These are phyloP conservation scores for Piloderma croceum DNA, from an alignment of 768 basidiomycete genomes.

Conservation along the genomic window DNA sequence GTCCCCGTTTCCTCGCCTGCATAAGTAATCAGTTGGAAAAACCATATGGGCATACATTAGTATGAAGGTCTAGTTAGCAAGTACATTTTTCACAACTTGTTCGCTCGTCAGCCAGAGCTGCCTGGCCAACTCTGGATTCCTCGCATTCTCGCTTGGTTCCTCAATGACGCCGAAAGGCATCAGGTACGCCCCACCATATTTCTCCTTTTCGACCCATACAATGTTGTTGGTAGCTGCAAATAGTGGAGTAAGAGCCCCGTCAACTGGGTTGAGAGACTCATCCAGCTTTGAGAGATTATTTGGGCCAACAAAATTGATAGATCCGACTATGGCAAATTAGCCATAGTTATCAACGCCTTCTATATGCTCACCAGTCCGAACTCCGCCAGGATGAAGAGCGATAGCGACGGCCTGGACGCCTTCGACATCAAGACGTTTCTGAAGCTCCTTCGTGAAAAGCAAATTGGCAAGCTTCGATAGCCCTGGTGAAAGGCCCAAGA, in stretches of 20 bases:
- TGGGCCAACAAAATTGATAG: too few species aligned
- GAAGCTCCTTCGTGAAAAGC: slow-evolving; percentile 46
- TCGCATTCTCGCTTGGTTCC: slow-evolving; percentile 3
- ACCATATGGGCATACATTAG: too few species aligned
- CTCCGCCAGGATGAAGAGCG: slow-evolving; percentile 37
- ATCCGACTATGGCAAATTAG: too few species aligned
- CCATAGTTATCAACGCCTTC: too few species aligned
- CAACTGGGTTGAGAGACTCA: too few species aligned
- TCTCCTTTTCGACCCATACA: slow-evolving; percentile 12
- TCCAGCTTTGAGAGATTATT: too few species aligned
- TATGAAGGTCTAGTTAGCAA: too few species aligned
- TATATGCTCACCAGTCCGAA: slow-evolving; percentile 33
- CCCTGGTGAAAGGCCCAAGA: slow-evolving; percentile 27
- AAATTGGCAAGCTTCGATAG: slow-evolving; percentile 47
- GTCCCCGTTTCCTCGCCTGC: too few species aligned
- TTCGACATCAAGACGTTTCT: slow-evolving; percentile 36
- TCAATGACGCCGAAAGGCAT: slow-evolving; percentile 11
- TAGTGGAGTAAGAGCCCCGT: slow-evolving; percentile 16
- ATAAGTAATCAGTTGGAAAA: too few species aligned
- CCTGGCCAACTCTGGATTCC: slow-evolving; percentile 9
- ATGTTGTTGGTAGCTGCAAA: slow-evolving; percentile 16
- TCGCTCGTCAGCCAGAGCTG: too few species aligned
- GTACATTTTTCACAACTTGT: too few species aligned
- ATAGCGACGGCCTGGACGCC: slow-evolving; percentile 35
- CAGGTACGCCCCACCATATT: slow-evolving; percentile 16